A percentile compares a stretch with the other conserved stretches of the same genome.
Evolutionary conservation across 2,329 filamentous ascomycete genomes (phyloP).

Genomic region (Cercospora sp.): DNA sequence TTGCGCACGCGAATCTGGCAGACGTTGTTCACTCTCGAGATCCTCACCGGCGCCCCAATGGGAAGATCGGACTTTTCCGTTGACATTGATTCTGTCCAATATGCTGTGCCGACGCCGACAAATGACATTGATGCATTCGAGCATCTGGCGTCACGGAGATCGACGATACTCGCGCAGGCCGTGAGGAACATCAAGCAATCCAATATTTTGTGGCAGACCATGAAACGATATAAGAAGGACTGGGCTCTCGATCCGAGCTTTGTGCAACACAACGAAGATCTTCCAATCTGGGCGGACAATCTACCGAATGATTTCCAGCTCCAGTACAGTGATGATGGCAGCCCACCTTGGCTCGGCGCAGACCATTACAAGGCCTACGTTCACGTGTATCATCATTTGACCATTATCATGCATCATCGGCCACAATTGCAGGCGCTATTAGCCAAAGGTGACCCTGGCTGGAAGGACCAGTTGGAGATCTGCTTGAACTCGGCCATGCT

Average conservation of each 20-base stretch:
- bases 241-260: constrained; percentile 88
- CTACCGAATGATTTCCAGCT: constrained; percentile 78
- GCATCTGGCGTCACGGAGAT: constrained; percentile 76
- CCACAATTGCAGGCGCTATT: constrained; percentile 76
- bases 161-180: constrained; percentile 74
- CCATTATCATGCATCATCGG: constrained; percentile 81
- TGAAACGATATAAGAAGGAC: constrained; percentile 74
- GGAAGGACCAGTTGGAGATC: constrained; percentile 84
- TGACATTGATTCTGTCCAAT: constrained; percentile 72
- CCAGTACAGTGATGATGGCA: constrained; percentile 73
- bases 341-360: constrained; percentile 73
- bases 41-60: constrained; percentile 92
- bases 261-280: constrained; percentile 73
- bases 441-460: constrained; percentile 74
- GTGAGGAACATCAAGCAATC: constrained; percentile 77
- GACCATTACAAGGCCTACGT: constrained; percentile 88
- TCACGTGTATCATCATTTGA: constrained; percentile 84
- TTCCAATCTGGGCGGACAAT: constrained; percentile 72
- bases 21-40: constrained; percentile 77
- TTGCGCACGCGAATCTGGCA: constrained; percentile 90
- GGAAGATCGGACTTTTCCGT: constrained; percentile 75
- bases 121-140: constrained; percentile 73
- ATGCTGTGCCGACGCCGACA: constrained; percentile 63
- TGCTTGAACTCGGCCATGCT: constrained; percentile 83
- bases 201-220: constrained; percentile 69